Evolutionary conservation across 2,329 filamentous ascomycete genomes (phyloP).

Genomic region (Pezicula carpinea): DNA sequence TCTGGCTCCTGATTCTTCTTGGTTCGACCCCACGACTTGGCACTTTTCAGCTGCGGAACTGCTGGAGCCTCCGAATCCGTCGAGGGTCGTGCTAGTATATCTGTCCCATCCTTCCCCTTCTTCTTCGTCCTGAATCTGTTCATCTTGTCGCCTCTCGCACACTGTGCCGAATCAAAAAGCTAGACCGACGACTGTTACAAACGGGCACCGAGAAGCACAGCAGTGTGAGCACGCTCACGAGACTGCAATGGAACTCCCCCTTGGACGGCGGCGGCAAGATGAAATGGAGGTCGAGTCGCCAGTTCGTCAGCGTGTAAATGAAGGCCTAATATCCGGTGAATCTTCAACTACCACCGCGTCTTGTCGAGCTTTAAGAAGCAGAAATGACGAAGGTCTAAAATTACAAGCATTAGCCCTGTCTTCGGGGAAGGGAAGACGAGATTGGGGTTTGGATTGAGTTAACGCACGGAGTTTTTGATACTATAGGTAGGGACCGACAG

Average conservation of each 20-base stretch:
- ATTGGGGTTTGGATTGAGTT: constrained; percentile 4
- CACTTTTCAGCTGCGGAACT: constrained; percentile 32
- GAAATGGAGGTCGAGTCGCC: not conserved
- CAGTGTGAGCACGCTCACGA: constrained; percentile 21
- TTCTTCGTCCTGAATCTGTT: constrained; percentile 75
- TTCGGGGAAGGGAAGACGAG: constrained; percentile 5
- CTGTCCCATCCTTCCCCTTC: constrained; percentile 57
- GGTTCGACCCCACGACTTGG: constrained; percentile 52
- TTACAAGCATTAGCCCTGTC: constrained; percentile 21
- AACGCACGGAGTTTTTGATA: constrained; percentile 6
- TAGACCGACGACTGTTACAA: not conserved
- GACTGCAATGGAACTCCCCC: constrained; percentile 11
- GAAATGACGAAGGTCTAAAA: constrained; percentile 8
- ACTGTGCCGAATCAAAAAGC: constrained; percentile 3
- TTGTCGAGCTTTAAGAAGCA: constrained; percentile 2
- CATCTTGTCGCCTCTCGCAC: constrained; percentile 43
- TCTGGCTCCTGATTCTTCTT: constrained; percentile 48
- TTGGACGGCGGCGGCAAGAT: not conserved
- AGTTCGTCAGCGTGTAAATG: not conserved
- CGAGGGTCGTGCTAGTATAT: constrained; percentile 40
- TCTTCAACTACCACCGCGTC: not conserved
- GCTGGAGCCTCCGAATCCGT: constrained; percentile 46
- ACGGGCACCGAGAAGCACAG: constrained; percentile 11
- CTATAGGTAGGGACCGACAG: constrained; percentile 5
- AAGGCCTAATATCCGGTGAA: not conserved